Base-by-base conservation (phyloP, 2,329 filamentous ascomycete species). In the Fusarium sp. region DNA sequence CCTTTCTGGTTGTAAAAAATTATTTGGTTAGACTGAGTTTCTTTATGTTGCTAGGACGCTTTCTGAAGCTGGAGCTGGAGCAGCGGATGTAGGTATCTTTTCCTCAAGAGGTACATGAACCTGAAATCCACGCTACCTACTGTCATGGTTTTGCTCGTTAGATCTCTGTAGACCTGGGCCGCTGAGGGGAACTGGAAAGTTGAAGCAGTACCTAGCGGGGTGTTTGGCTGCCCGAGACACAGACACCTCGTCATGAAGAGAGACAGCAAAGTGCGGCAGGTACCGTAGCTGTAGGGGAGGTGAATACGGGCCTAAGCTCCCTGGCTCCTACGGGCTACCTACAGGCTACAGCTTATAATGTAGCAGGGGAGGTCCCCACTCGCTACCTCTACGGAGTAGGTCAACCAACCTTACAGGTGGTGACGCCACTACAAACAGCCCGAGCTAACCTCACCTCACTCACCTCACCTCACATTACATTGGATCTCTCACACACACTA, bases 81-180 rank as follows among this genome's bases (percentile, higher is more conserved):
- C 19, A 73, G 71, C 71, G 71, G 71, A 67, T 73, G 71, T 56
- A 63, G 30, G 71, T 73, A 73, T 48, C 68, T 73, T 67, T 67
- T 22, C 40, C 44, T 39, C 19, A n/a, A 43, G 41, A 65, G 68
- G 61, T 73, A 73, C 71, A 62, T 51, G 44, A 48, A n/a, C 40
- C 47, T 66, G 37, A 59, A 70, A 62, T 67, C 70, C 47, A 52
- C 68, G 68, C 71, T 73, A 71, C 55, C 71, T 73, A 71, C 55
- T 43, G 53, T 55, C 54, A 28, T 55, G 41, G 52, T 48, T 47
- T 47, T 58, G 39, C 33, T 35, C 39, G 40, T 53, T 24, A 24
- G 24, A 5, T 24, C 24, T 30, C 9, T 11, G 9, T 54, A 40
- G 61, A 57, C 17, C 47, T 58, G 35, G 17, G 35, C 54, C 60